These are phyloP conservation scores for Mucor saturninus DNA, from an alignment of 371 early-diverging fungal species.

Conservation along the genomic window DNA sequence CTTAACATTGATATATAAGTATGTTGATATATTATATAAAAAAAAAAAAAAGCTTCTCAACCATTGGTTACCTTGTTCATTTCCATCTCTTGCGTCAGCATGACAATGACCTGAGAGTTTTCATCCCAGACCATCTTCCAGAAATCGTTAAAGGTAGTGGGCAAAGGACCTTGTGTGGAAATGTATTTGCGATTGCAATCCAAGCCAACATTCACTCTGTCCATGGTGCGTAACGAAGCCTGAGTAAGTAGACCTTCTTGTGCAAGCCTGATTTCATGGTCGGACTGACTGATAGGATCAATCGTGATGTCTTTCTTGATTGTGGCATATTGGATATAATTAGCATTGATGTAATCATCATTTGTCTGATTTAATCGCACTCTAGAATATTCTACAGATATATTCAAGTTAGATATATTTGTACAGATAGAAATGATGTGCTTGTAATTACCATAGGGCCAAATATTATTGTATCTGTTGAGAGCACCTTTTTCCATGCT, in stretches of 20 bases:
- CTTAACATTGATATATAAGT: slow-evolving; percentile 16
- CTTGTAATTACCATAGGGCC: slow-evolving; percentile 62
- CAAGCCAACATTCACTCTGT: slow-evolving; percentile 1
- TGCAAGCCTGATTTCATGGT: slow-evolving; percentile 9
- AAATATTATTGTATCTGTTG: slow-evolving; percentile 77
- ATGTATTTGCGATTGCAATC: slow-evolving; percentile 58
- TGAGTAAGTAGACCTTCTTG: slow-evolving; percentile 24
- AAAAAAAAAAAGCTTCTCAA: neutral
- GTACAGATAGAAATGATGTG: neutral
- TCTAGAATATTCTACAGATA: slow-evolving; percentile 55
- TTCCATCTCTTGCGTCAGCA: slow-evolving; percentile 86
- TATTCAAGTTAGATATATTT: too few relatives aligned
- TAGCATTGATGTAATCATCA: slow-evolving; percentile 88
- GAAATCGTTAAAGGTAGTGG: slow-evolving; percentile 78
- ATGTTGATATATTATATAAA: slow-evolving; percentile 7
- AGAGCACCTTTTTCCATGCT: slow-evolving; percentile 62
- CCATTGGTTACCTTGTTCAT: slow-evolving; percentile 58
- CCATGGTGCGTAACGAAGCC: slow-evolving; percentile 22
- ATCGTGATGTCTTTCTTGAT: slow-evolving; percentile 13
- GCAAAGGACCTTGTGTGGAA: slow-evolving; percentile 86
- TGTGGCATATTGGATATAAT: slow-evolving; percentile 41
- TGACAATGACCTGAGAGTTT: slow-evolving; percentile 70
- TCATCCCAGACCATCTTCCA: slow-evolving; percentile 91
- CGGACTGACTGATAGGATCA: slow-evolving; percentile 5
- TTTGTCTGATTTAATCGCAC: slow-evolving; percentile 40